Percentiles rank a stretch among this genome's conserved stretches.
phyloP scores from a whole-genome alignment of 257 asterid species.

The Solanum ossicruentum region DNA sequence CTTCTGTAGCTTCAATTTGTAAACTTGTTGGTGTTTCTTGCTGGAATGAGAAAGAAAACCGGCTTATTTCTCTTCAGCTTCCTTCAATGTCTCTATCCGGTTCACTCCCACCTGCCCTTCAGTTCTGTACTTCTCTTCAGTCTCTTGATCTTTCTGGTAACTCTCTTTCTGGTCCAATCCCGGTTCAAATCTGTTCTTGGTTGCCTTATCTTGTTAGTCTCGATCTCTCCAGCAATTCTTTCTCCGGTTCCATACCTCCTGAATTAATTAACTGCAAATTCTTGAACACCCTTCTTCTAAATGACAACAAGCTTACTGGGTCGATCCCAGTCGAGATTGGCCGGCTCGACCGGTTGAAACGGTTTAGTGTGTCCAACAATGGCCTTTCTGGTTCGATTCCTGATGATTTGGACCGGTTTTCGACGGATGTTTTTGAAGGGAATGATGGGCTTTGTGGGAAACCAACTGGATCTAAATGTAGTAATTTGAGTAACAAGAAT shows the following conservation, averaged over 20 bases:
- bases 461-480: constrained; percentile 22
- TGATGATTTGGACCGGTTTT: constrained; percentile 8
- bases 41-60: constrained; percentile 58
- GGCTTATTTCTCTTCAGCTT: constrained; percentile 29
- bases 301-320: constrained; percentile 17
- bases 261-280: constrained; percentile 1
- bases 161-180: constrained; percentile 6
- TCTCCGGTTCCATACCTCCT: constrained; percentile 3
- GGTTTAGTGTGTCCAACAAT: constrained; percentile 35
- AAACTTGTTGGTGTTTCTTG: constrained; percentile 41
- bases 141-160: constrained; percentile 13
- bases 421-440: constrained; percentile 19
- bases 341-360: constrained; percentile 27
- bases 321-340: constrained; percentile 27
- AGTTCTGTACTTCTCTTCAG: constrained; percentile 22
- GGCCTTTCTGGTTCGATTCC: constrained; percentile 36
- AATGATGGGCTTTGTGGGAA: constrained; percentile 44
- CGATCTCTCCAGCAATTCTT: constrained; percentile 3
- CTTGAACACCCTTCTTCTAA: constrained; percentile 2
- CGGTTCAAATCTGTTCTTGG: constrained; percentile 14
- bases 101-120: constrained; percentile 31
- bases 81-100: constrained; percentile 33
- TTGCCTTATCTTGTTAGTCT: constrained; percentile 12
- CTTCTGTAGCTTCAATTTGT: constrained; percentile 39
- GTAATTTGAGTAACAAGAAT: constrained; percentile 25